These are phyloP conservation scores for Lecanoromycetidae sp. DNA, from an alignment of 2,329 filamentous ascomycete genomes.

Conservation along the genomic window DNA sequence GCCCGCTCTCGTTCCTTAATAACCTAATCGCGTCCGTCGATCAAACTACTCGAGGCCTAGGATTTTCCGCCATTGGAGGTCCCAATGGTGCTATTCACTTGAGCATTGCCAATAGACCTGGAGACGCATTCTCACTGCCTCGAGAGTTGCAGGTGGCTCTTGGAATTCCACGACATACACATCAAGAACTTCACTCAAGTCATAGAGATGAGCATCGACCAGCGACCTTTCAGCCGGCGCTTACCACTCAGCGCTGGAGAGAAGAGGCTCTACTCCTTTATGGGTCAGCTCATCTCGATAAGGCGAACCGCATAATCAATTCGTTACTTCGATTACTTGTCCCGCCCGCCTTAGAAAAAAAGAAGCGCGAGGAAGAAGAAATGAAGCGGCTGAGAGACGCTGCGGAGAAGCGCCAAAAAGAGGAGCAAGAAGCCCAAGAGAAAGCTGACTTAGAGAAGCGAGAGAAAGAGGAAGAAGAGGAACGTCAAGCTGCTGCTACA, in stretches of 20 bases:
- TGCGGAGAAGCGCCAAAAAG: slow-evolving; percentile 56
- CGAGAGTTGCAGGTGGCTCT: slow-evolving; percentile 41
- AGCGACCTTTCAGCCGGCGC: slow-evolving; percentile 58
- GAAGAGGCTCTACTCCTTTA: slow-evolving; percentile 86
- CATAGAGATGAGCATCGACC: slow-evolving; percentile 45
- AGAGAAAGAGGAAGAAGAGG: slow-evolving; percentile 47
- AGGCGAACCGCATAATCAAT: slow-evolving; percentile 54
- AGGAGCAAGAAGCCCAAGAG: slow-evolving; percentile 55
- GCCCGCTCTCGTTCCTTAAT: slow-evolving; percentile 45
- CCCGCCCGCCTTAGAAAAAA: slow-evolving; percentile 75
- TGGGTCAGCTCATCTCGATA: slow-evolving; percentile 53
- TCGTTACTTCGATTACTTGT: slow-evolving; percentile 62
- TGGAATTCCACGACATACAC: slow-evolving; percentile 23
- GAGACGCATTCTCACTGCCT: slow-evolving; percentile 27
- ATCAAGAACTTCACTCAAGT: slow-evolving; percentile 20
- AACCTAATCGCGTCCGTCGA: slow-evolving; percentile 45
- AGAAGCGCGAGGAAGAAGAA: slow-evolving; percentile 51
- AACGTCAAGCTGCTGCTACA: slow-evolving; percentile 36
- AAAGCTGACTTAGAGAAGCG: slow-evolving; percentile 43
- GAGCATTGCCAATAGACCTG: slow-evolving; percentile 28
- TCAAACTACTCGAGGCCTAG: slow-evolving; percentile 29
- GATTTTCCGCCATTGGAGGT: slow-evolving; percentile 31
- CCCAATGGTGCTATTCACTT: slow-evolving; percentile 42
- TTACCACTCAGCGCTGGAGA: slow-evolving; percentile 68
- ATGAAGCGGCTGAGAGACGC: slow-evolving; percentile 55